Conservation (phyloP, 2,329 filamentous ascomycete genomes). For the Fusarium sp. region DNA sequence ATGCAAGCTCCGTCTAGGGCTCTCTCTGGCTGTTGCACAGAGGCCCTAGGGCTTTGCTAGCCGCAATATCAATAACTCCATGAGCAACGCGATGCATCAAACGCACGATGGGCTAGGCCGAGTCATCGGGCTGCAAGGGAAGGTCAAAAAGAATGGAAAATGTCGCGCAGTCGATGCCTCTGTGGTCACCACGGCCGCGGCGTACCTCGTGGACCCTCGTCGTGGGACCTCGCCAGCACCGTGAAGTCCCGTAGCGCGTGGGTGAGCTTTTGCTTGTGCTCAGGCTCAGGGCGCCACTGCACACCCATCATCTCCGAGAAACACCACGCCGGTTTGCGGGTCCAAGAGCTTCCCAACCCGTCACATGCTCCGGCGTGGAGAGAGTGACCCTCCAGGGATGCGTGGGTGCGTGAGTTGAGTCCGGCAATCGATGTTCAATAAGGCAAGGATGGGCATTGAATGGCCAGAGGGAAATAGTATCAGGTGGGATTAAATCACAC, state of each 20-base stretch:
- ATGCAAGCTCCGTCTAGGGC: conserved; percentile 12
- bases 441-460: conserved; percentile 26
- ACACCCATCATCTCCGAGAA: conserved; percentile 44
- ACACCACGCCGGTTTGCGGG: conserved; percentile 34
- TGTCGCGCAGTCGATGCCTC: conserved; percentile 35
- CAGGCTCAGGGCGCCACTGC: conserved; percentile 12
- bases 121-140: conserved; percentile 24
- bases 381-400: conserved; percentile 31
- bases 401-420: conserved; percentile 27
- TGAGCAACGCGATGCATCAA: conserved; percentile 8
- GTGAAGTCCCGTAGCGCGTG: conserved; percentile 31
- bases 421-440: conserved; percentile 23
- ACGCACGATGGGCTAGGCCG: conserved; percentile 5
- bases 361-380: conserved; percentile 21
- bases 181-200: conserved; percentile 26
- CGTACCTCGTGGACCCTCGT: conserved; percentile 31
- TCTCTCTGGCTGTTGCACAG: background rate
- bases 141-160: conserved; percentile 21
- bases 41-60: conserved; percentile 7
- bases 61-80: background rate
- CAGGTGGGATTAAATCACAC: background rate
- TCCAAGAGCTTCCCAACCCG: conserved; percentile 24
- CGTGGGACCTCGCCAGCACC: conserved; percentile 32
- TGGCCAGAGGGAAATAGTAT: conserved; percentile 16
- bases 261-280: conserved; percentile 9